Base-by-base conservation (phyloP, 2,329 filamentous ascomycete species). In the Phyllosticta paracitricarpa region DNA sequence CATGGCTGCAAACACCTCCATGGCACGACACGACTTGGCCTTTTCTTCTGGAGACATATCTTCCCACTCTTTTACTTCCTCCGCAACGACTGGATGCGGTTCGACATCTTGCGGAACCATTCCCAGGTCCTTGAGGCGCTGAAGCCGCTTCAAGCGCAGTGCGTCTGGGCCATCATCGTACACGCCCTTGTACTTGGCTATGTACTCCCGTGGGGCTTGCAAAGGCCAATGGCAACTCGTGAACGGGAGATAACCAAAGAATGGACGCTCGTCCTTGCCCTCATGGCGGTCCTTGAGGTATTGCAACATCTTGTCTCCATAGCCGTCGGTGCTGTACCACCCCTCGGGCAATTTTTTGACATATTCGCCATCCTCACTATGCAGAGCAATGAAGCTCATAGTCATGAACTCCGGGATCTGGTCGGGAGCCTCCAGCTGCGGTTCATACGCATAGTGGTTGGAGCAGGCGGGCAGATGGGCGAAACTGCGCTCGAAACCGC, bases 1-100 rank as follows among this genome's bases (percentile, higher is more conserved):
- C 82, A 87, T 87, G 12, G 76, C 84, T 0, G 84, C 84, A 62
- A 82, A 87, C 3, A 82, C 79, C 66, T 86, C 84, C 83, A 85
- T 85, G 0, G 81, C 79, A 25, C 73, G 78, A 65, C 70, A 77
- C 8, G 81, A 82, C 61, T 78, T 78, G 3, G 73, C 73, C 59
- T 73, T 73, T 62, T 80, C 78, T 28, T 80, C 77, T 0, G 76
- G 71, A 2, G 72, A 73, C 68, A 82, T 68, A 3, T 78, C 76
- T 2, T 70, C 68, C 81, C 81, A 83, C 48, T 77, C 70, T 64
- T 77, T 78, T 3, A 78, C 72, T 62, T 80, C 77, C 24, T 79
- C 76, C 3, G 78, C 78, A 0, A 82, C 75, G 1, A 82, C 77
- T 0, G 78, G 77, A 61, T 82, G 79, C 0, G 81, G 75, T 61